Evolutionary conservation across 2,329 filamentous ascomycete genomes (phyloP).

Genomic region (Fusarium concolor): DNA sequence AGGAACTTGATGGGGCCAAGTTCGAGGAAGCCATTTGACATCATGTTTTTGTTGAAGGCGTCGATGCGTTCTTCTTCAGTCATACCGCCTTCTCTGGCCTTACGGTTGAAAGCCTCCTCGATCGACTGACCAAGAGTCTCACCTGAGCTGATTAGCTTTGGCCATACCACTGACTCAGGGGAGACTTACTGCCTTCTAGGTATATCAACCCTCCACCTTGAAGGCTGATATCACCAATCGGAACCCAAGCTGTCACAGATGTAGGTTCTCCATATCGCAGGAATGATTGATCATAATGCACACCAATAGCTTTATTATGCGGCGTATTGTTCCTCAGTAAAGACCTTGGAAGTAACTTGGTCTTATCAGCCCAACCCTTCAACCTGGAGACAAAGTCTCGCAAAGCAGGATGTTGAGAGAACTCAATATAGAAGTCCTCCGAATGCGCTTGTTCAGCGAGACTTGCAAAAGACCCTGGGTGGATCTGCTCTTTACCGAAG

Average conservation of each 20-base stretch:
- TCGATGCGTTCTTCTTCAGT: conserved; percentile 62
- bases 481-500: background rate
- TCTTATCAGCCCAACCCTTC: conserved; percentile 20
- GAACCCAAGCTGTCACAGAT: conserved; percentile 67
- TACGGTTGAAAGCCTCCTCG: conserved; percentile 24
- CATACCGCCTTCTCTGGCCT: conserved; percentile 56
- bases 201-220: conserved; percentile 29
- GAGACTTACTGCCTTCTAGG: conserved; percentile 22
- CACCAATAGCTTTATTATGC: conserved; percentile 66
- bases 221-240: conserved; percentile 59
- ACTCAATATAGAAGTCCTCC: conserved; percentile 20
- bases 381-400: conserved; percentile 13
- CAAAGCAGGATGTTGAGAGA: conserved; percentile 8
- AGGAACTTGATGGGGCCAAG: conserved; percentile 58
- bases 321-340: conserved; percentile 68
- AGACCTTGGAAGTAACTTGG: conserved; percentile 11
- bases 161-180: no score
- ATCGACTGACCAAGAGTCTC: conserved; percentile 13
- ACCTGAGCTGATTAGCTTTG: conserved; percentile 1
- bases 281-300: conserved; percentile 72
- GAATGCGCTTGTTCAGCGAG: conserved; percentile 27
- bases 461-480: conserved; percentile 18
- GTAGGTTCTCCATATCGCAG: conserved; percentile 65
- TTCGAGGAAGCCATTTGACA: conserved; percentile 64
- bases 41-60: conserved; percentile 71